These are phyloP conservation scores for Ettlia oleoabundans DNA, from an alignment of 139 green algal genomes.

Conservation along the genomic window DNA sequence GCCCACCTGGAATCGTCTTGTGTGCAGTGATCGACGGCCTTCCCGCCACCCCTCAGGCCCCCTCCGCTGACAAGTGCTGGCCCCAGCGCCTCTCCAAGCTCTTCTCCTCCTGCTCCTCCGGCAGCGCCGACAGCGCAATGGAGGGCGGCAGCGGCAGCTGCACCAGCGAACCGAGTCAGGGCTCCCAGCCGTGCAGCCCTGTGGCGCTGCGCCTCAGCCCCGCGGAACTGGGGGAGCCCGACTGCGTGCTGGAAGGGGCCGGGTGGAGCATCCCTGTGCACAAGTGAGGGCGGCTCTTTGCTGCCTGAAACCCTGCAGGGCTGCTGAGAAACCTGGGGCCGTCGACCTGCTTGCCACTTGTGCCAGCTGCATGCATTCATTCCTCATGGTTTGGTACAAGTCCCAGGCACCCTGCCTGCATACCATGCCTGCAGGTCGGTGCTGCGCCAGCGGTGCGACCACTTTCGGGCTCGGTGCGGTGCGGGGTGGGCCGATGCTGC, in stretches of 20 bases:
- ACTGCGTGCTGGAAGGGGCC: slow-evolving; percentile 43
- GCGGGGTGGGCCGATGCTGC: slow-evolving; percentile 60
- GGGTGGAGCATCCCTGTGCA: slow-evolving; percentile 53
- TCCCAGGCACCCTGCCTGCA: not conserved
- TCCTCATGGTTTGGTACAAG: too few relatives aligned
- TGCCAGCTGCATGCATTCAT: not conserved
- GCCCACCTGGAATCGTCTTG: too few relatives aligned
- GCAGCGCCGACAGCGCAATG: not conserved
- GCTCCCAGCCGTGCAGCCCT: not conserved
- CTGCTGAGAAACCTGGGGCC: not conserved
- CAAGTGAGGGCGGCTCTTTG: slow-evolving; percentile 31
- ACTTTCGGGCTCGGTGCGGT: slow-evolving; percentile 52
- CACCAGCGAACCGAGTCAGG: not conserved
- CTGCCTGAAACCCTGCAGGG: not conserved
- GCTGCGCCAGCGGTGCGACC: slow-evolving; percentile 56
- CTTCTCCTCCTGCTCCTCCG: slow-evolving; percentile 44
- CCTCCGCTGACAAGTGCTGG: not conserved
- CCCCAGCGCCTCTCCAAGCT: slow-evolving; percentile 41
- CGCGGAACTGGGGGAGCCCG: slow-evolving; percentile 45
- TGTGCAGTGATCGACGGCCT: slow-evolving; percentile 26
- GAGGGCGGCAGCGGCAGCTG: not conserved
- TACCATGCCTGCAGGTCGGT: slow-evolving; percentile 30
- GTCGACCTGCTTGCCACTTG: not conserved
- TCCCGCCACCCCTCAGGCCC: slow-evolving; percentile 11
- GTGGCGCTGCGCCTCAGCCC: slow-evolving; percentile 2